Percentiles rank a stretch among this genome's conserved stretches.
Conservation (phyloP, 768 basidiomycete species). For the Boletus reticulatus region DNA sequence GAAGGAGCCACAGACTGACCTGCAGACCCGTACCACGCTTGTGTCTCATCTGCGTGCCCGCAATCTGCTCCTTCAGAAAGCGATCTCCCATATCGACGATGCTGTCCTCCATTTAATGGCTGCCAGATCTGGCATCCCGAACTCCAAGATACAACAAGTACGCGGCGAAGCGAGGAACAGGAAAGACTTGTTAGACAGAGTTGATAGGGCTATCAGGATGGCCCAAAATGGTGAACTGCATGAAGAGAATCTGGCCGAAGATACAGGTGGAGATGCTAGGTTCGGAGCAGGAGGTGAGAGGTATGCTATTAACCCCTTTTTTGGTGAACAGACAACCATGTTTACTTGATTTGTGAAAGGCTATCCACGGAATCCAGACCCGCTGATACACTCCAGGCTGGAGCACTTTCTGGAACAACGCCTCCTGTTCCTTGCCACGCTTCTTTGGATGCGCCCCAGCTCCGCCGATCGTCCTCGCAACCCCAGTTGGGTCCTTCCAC, state of each 20-base stretch:
- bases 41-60: conserved; percentile 30
- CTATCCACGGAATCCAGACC: background rate
- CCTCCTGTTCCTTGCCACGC: background rate
- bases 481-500: conserved; percentile 22
- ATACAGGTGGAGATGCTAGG: background rate
- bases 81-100: conserved; percentile 32
- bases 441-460: conserved; percentile 17
- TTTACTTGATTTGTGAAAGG: conserved; percentile 15
- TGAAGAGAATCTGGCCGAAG: conserved; percentile 3
- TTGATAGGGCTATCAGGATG: conserved; percentile 31
- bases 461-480: conserved; percentile 30
- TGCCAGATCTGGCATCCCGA: conserved; percentile 32
- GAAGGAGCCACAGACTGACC: conserved; percentile 9
- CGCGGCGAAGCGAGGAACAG: conserved; percentile 30
- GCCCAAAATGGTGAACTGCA: conserved; percentile 18
- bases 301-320: conserved; percentile 9
- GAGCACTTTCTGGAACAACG: conserved; percentile 2
- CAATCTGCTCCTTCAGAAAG: conserved; percentile 32
- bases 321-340: conserved; percentile 1
- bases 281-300: conserved; percentile 6
- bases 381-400: background rate
- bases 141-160: conserved; percentile 30
- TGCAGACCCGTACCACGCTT: conserved; percentile 18
- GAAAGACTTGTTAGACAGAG: conserved; percentile 29
- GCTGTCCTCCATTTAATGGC: conserved; percentile 30